Conservation (phyloP, 2,329 filamentous ascomycete species). For the Calonectria fujianensis region DNA sequence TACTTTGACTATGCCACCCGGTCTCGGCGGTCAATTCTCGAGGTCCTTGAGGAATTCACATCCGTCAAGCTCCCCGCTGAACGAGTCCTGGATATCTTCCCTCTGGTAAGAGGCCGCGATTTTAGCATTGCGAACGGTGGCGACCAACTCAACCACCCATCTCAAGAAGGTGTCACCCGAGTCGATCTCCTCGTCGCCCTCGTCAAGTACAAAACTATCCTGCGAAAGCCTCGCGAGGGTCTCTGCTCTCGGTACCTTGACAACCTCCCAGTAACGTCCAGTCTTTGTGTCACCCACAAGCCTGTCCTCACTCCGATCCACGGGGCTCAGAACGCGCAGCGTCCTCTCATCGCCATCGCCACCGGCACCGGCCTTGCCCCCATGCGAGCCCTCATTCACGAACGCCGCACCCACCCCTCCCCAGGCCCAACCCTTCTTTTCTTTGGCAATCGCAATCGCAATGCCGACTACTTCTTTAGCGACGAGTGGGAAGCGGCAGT, state of each 20-base stretch:
- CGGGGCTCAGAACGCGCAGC: constrained; percentile 59
- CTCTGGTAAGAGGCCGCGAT: constrained; percentile 88
- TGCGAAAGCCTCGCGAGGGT: constrained; percentile 88
- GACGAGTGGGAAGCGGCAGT: constrained; percentile 79
- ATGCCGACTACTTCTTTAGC: constrained; percentile 87
- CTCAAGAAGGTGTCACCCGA: constrained; percentile 60
- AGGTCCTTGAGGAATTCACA: constrained; percentile 93
- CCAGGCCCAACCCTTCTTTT: constrained; percentile 77
- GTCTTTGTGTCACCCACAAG: constrained; percentile 76
- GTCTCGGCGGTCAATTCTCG: constrained; percentile 91
- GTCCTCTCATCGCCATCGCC: constrained; percentile 84
- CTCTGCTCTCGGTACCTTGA: constrained; percentile 93
- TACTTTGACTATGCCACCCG: constrained; percentile 97
- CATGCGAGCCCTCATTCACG: constrained; percentile 86
- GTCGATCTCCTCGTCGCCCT: constrained; percentile 89
- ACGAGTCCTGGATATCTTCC: constrained; percentile 83
- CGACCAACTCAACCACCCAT: constrained; percentile 57
- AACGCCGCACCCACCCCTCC: constrained; percentile 69
- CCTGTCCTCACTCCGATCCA: constrained; percentile 66
- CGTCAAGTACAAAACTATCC: constrained; percentile 92
- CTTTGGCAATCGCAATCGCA: constrained; percentile 86
- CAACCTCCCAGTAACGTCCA: constrained; percentile 74
- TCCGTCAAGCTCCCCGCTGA: constrained; percentile 87
- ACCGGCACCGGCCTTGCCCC: constrained; percentile 93
- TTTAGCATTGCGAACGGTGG: constrained; percentile 93